Evolutionary conservation across 352 stramenopile genomes (phyloP).

Genomic region (Globisporangium alternatum): DNA sequence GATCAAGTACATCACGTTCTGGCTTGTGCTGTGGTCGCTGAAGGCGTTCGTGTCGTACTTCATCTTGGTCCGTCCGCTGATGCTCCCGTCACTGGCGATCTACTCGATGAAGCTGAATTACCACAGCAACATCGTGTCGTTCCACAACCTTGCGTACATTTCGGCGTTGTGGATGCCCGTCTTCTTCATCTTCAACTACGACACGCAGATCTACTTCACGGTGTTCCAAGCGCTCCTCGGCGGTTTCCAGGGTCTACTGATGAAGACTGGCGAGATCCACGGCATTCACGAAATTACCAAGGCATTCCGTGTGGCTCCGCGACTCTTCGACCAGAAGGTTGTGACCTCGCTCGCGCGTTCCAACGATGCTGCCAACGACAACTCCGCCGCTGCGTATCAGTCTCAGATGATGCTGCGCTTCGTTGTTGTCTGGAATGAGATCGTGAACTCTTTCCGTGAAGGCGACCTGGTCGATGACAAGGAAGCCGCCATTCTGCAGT

Average conservation of each 20-base stretch:
- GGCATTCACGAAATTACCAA: slow-evolving; percentile 67
- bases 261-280: slow-evolving; percentile 73
- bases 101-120: slow-evolving; percentile 70
- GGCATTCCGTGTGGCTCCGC: slow-evolving; percentile 59
- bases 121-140: slow-evolving; percentile 54
- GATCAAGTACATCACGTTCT: slow-evolving; percentile 66
- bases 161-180: slow-evolving; percentile 58
- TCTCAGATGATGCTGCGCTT: slow-evolving; percentile 79
- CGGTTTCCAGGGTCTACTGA: slow-evolving; percentile 47
- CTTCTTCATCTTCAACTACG: slow-evolving; percentile 78
- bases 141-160: slow-evolving; percentile 71
- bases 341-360: slow-evolving; percentile 61
- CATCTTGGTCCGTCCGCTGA: slow-evolving; percentile 59
- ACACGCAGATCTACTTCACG: slow-evolving; percentile 81
- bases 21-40: slow-evolving; percentile 51
- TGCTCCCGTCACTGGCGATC: slow-evolving; percentile 66
- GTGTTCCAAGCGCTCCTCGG: slow-evolving; percentile 62
- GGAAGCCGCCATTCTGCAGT: slow-evolving; percentile 67
- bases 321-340: slow-evolving; percentile 71
- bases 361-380: slow-evolving; percentile 47
- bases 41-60: slow-evolving; percentile 74
- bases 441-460: slow-evolving; percentile 76
- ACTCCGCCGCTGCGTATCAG: slow-evolving; percentile 46
- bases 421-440: slow-evolving; percentile 78
- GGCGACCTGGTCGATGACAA: slow-evolving; percentile 73